These are phyloP conservation scores for Cyathus striatus DNA, from an alignment of 768 basidiomycete species.

Conservation along the genomic window DNA sequence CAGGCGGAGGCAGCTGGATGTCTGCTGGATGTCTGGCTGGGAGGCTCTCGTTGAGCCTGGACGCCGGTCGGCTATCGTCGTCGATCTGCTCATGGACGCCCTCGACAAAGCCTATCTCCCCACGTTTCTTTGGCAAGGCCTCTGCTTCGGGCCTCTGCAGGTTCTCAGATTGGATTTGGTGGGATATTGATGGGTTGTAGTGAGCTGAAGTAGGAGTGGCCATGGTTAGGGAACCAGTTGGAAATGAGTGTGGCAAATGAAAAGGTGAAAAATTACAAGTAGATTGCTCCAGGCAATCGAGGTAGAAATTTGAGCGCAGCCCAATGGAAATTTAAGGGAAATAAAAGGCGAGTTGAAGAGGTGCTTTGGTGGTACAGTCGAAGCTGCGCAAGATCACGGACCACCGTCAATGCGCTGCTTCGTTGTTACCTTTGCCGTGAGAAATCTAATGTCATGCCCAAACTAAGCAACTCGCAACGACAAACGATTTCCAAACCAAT, in stretches of 20 bases:
- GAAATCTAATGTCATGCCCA: too few species aligned
- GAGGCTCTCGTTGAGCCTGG: slow-evolving; percentile 17
- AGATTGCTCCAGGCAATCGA: slow-evolving; percentile 40
- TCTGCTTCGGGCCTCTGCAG: slow-evolving; percentile 46
- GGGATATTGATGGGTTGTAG: slow-evolving; percentile 26
- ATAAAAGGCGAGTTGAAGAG: background rate
- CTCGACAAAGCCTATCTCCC: slow-evolving; percentile 61
- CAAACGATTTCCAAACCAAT: too few species aligned
- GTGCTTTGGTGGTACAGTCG: background rate
- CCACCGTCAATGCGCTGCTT: too few species aligned
- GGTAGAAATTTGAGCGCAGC: slow-evolving; percentile 9
- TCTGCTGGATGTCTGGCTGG: slow-evolving; percentile 54
- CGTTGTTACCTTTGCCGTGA: too few species aligned
- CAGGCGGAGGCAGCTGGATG: slow-evolving; percentile 4
- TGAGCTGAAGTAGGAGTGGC: slow-evolving; percentile 17
- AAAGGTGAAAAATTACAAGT: slow-evolving; percentile 8
- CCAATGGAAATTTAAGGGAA: slow-evolving; percentile 5
- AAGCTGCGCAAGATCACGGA: too few species aligned
- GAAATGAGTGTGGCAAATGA: background rate
- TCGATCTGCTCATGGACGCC: slow-evolving; percentile 22
- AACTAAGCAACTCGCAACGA: too few species aligned
- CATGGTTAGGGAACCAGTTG: background rate
- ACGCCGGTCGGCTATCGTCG: slow-evolving; percentile 43
- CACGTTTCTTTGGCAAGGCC: slow-evolving; percentile 58
- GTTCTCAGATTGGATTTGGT: too few species aligned